Evolutionary conservation across 495 filamentous ascomycete species (phyloP), one percentile per base, ranked within the genome.

Genomic region (Sporormia fimetaria): DNA sequence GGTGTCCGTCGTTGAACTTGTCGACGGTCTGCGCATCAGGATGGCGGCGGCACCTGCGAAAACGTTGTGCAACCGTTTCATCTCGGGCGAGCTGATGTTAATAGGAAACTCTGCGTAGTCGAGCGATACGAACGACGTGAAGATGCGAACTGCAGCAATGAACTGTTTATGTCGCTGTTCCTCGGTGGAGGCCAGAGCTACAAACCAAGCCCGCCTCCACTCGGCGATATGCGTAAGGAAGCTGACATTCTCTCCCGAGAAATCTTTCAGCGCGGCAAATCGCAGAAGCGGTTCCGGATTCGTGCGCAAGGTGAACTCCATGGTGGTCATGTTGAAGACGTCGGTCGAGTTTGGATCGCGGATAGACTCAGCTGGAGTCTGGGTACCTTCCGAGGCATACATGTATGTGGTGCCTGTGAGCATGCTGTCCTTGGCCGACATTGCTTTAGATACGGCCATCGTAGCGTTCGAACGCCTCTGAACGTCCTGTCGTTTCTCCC

Each of bases 191-290:
- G 34, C 16, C 6, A 36, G 16, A 3, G 43, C 4, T 3, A 22
- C 2, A 11, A 6, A 17, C 60, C 65, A 68, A 14, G 42, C 34
- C 30, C 37, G 35, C 48, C 70, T 74, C 72, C 74, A 81, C 21
- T 70, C 64, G 11, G 68, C 55, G 16, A 78, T 64, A 40, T 64
- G 58, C 20, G 65, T 74, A 1, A 80, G 66, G 63, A 81, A 81
- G 43, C 72, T 67, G 33, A 81, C 73, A 59, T 80, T 81, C 55
- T 80, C 77, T 21, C 72, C 76, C 12, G 75, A 78, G 54, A 80
- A 78, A 40, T 80, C 76, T 40, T 67, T 62, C 5, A 67, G 63
- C 5, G 76, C 73, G 3, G 76, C 72, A 58, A 78, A 81, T 23
- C 68, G 50, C 24, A 71, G 70, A 0, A 81, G 65, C 2, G 68